phyloP scores from a whole-genome alignment of 225 moss, liverwort and hornwort species.

The Climacium dendroides region DNA sequence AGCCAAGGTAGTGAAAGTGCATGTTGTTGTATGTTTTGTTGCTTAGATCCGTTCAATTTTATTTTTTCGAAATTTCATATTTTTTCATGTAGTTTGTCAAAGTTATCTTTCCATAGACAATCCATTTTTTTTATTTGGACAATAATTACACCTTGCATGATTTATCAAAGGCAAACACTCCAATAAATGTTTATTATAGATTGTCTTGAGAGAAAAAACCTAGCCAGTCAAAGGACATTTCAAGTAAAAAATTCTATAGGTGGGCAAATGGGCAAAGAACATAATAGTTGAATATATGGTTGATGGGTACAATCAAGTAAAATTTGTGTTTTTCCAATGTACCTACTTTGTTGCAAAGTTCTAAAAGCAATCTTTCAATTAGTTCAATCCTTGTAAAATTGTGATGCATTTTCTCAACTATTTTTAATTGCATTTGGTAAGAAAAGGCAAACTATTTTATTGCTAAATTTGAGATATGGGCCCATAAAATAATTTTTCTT shows the following conservation, averaged over 20 bases:
- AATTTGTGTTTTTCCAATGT: not conserved
- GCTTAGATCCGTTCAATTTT: accelerated
- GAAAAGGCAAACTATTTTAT: not conserved
- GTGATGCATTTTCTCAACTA: not conserved
- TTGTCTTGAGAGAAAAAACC: not conserved
- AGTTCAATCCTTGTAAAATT: not conserved
- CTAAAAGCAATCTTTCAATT: no score
- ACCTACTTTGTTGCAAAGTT: not conserved
- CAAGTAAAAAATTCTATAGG: accelerated
- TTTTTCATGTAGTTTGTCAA: no score
- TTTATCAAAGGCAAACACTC: no score
- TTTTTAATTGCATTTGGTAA: not conserved
- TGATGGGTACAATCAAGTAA: not conserved
- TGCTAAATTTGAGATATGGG: accelerated
- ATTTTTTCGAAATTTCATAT: no score
- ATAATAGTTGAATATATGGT: not conserved
- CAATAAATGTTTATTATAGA: accelerated
- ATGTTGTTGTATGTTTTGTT: no score
- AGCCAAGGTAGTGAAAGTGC: no score
- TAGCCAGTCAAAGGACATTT: not conserved
- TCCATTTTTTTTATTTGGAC: no score
- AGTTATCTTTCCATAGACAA: no score
- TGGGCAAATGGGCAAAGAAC: accelerated
- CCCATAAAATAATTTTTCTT: accelerated
- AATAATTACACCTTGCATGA: accelerated